Evolutionary conservation across 768 basidiomycete genomes (phyloP), one percentile per base, ranked within the genome.

Genomic region (Phylloporus arenicola): DNA sequence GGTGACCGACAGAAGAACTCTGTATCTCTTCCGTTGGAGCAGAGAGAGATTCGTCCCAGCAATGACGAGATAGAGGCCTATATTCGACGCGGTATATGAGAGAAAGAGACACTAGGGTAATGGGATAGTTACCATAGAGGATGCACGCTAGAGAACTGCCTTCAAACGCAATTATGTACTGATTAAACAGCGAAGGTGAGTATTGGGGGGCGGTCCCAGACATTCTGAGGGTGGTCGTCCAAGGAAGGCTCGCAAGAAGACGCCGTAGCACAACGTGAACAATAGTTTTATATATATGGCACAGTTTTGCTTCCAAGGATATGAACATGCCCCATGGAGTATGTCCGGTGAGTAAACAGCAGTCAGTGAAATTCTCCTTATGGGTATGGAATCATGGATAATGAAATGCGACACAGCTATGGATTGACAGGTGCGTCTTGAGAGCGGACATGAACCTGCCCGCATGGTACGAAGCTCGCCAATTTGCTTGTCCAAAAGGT

Each of bases 101-200:
- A 6, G 4, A 6, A 12, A 27, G 11, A 10, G 8, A 8, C 9
- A n/a, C 27, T 2, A 3, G 19, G 12, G 29, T 1, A n/a, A 0
- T 9, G 25, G 19, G 8, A 35, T 24, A 19, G 20, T 35, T 48
- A 44, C 61, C 61, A 52, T 34, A 64, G 30, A 62, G 57, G 7
- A 64, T 44, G 1, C 54, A 54, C 9, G 56, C 59, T 2, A 64
- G 19, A 12, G 56, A 55, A 33, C 42, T 51, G 39, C 61, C 61
- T 42, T 61, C 56, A 34, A 64, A 51, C 4, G 56, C 59, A 5
- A 64, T 56, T 35, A 54, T 62, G 27, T 64, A 64, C 9, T 43
- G 12, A 34, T 41, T 52, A 54, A 56, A 56, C 35, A 58, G 16
- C 14, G 43, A 34, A 4, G 45, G 12, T 1, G 62, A 20, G 31